These are phyloP conservation scores for Chlorella vulgaris DNA, from an alignment of 139 green algal genomes.

Conservation along the genomic window DNA sequence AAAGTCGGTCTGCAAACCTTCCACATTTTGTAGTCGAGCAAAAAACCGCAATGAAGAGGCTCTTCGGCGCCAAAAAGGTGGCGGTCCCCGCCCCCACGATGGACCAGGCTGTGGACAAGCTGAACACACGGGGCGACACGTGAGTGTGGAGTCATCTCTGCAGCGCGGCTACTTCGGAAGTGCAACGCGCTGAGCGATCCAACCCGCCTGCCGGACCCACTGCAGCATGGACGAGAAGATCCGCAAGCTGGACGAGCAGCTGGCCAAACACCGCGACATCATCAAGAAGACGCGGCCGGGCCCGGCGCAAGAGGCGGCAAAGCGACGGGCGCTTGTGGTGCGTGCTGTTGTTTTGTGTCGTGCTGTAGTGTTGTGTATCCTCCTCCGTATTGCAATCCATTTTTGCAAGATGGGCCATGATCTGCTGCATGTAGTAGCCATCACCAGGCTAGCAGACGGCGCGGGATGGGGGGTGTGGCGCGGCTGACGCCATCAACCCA, in stretches of 20 bases:
- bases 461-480: too few relatives aligned
- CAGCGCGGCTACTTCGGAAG: not conserved
- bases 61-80: constrained; percentile 92
- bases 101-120: constrained; percentile 71
- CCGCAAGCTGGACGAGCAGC: constrained; percentile 88
- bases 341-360: not conserved
- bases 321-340: constrained; percentile 83
- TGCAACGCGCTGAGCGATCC: constrained; percentile 1
- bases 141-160: constrained; percentile 48
- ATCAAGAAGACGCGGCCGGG: constrained; percentile 87
- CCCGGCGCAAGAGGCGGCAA: constrained; percentile 90
- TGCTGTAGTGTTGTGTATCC: not conserved
- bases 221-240: constrained; percentile 95
- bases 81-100: constrained; percentile 73
- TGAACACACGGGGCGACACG: constrained; percentile 60
- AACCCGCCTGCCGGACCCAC: not conserved
- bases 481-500: too few relatives aligned
- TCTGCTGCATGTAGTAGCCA: too few relatives aligned
- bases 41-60: constrained; percentile 74
- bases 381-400: too few relatives aligned
- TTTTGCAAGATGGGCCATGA: too few relatives aligned
- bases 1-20: too few relatives aligned
- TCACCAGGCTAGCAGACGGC: too few relatives aligned
- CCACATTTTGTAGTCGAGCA: too few relatives aligned
- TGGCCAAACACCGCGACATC: constrained; percentile 85